These are phyloP conservation scores for Pholiota adiposa DNA, from an alignment of 1,284 basidiomycete genomes.

Conservation along the genomic window DNA sequence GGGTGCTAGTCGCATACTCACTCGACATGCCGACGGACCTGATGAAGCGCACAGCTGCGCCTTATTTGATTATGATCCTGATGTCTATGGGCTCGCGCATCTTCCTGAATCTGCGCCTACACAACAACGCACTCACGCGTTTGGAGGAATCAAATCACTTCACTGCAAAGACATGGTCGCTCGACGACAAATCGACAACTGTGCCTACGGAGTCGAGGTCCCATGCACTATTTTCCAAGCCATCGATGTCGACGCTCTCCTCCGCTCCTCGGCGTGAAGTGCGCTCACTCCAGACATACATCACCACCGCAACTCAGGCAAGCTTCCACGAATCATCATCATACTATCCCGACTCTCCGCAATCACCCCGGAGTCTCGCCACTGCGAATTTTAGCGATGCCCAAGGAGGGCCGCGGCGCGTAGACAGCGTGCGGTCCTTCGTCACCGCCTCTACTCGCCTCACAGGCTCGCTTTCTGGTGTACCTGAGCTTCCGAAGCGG, in stretches of 20 bases:
- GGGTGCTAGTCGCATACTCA: constrained; percentile 32
- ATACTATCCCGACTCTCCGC: constrained; percentile 13
- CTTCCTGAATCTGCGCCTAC: constrained; percentile 28
- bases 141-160: constrained; percentile 24
- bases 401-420: background rate
- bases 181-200: constrained; percentile 1
- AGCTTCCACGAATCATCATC: constrained; percentile 15
- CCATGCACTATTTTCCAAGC: constrained; percentile 5
- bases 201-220: background rate
- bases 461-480: constrained; percentile 4
- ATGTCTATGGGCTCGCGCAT: constrained; percentile 37
- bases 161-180: constrained; percentile 18
- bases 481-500: constrained; percentile 3
- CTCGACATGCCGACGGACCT: constrained; percentile 26
- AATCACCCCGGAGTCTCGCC: constrained; percentile 9
- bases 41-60: constrained; percentile 33
- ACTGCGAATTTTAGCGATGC: background rate
- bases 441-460: constrained; percentile 15
- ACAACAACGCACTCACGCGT: constrained; percentile 17
- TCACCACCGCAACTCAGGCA: constrained; percentile 12
- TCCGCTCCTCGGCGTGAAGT: constrained; percentile 7
- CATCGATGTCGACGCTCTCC: constrained; percentile 1
- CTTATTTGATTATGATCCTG: constrained; percentile 35
- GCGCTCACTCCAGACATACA: constrained; percentile 15
- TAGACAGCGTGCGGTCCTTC: constrained; percentile 16